phyloP scores from a whole-genome alignment of 2,329 filamentous ascomycete species.

The Talaromyces sp. region DNA sequence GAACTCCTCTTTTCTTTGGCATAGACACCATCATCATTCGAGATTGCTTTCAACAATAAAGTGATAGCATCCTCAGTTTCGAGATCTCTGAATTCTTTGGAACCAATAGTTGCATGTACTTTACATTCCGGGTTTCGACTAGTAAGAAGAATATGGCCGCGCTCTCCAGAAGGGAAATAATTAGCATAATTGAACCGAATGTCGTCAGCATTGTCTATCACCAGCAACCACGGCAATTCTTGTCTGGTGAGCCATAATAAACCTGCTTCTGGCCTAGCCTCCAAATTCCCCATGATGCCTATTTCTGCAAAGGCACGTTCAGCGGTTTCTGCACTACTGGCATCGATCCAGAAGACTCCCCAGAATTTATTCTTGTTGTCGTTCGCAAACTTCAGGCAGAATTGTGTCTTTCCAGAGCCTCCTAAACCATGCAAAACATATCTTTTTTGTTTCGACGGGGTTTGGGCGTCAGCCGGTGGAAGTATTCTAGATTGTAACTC shows the following conservation, averaged over 20 bases:
- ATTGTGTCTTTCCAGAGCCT: too few relatives aligned
- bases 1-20: background rate
- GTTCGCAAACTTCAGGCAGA: too few relatives aligned
- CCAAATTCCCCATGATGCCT: background rate
- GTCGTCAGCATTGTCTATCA: constrained; percentile 46
- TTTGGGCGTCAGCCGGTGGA: too few relatives aligned
- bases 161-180: constrained; percentile 33
- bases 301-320: background rate
- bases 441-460: too few relatives aligned
- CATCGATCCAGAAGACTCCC: constrained; percentile 1
- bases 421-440: too few relatives aligned
- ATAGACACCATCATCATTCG: background rate
- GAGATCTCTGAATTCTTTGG: constrained; percentile 23
- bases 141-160: constrained; percentile 39
- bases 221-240: constrained; percentile 28
- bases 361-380: too few relatives aligned
- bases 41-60: background rate
- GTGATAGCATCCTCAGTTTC: background rate
- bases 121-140: constrained; percentile 34
- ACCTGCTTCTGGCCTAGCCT: background rate
- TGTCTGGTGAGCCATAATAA: background rate
- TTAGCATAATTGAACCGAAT: constrained; percentile 29
- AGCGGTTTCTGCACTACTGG: background rate
- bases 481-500: too few relatives aligned
- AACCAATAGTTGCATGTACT: constrained; percentile 30